Conservation (phyloP, 257 asterid species). For the Solanum ossicruentum region DNA sequence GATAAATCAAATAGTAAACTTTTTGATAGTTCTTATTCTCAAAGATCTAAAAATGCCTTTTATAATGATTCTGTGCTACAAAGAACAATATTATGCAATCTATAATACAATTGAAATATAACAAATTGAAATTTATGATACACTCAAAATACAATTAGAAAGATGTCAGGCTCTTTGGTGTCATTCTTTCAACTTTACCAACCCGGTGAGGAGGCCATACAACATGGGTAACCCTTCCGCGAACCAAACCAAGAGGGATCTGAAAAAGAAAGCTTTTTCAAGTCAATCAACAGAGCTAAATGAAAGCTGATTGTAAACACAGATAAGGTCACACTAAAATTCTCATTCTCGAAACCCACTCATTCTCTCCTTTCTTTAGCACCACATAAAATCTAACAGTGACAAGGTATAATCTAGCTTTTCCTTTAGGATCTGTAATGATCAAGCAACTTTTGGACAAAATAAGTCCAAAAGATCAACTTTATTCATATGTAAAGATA, state of each 20-base stretch:
- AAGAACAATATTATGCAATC: not conserved
- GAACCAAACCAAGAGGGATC: slow-evolving; percentile 83
- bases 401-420: not conserved
- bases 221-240: slow-evolving; percentile 71
- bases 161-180: slow-evolving; percentile 4
- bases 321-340: not conserved
- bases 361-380: not conserved
- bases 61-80: not conserved
- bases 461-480: not conserved
- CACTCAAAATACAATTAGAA: slow-evolving; percentile 6
- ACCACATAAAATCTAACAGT: not conserved
- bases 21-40: too few species aligned
- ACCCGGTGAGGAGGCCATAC: slow-evolving; percentile 86
- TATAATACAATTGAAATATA: not conserved
- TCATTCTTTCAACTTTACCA: slow-evolving; percentile 37
- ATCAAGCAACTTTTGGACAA: not conserved
- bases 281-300: not conserved
- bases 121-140: not conserved
- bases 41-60: too few species aligned
- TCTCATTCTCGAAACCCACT: not conserved
- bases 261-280: slow-evolving; percentile 9
- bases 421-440: not conserved
- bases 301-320: not conserved
- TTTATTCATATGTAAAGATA: not conserved
- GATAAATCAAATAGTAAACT: not conserved